Percentiles rank a stretch among this genome's conserved stretches.
Evolutionary conservation across 202 grass and related monocot species (phyloP).

Genomic region (Carex arenaria): DNA sequence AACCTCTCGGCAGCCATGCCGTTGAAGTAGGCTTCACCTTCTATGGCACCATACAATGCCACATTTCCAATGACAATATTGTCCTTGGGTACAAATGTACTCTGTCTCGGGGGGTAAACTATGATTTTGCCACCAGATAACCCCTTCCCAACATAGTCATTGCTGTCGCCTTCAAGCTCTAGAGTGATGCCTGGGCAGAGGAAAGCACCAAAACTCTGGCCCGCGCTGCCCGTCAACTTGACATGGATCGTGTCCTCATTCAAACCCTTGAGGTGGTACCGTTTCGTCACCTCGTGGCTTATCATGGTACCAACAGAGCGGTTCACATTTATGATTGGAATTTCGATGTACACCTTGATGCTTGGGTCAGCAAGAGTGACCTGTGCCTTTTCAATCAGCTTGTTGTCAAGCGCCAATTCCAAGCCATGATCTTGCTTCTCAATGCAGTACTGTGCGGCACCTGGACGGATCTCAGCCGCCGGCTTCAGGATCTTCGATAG

Average conservation of each 20-base stretch:
- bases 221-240: conserved; percentile 83
- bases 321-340: conserved; percentile 63
- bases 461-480: conserved; percentile 66
- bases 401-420: conserved; percentile 78
- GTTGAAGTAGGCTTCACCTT: conserved; percentile 93
- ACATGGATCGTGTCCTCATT: conserved; percentile 70
- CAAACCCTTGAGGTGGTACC: conserved; percentile 78
- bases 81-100: conserved; percentile 73
- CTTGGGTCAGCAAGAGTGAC: conserved; percentile 54
- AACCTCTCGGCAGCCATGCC: conserved; percentile 99
- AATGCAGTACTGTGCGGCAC: conserved; percentile 74
- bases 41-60: conserved; percentile 89
- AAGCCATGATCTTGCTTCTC: conserved; percentile 96
- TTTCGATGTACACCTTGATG: conserved; percentile 70
- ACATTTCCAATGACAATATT: conserved; percentile 99
- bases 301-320: conserved; percentile 88
- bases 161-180: conserved; percentile 95
- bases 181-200: conserved; percentile 90
- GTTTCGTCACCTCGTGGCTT: conserved; percentile 90
- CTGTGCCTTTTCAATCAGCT: conserved; percentile 63
- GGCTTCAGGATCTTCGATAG: conserved; percentile 83
- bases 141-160: conserved; percentile 98
- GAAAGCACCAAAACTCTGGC: conserved; percentile 93
- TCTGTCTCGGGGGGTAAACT: conserved; percentile 82
- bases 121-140: conserved; percentile 93